Evolutionary conservation across 352 stramenopile species (phyloP).

Genomic region (Phytophthora sp.): DNA sequence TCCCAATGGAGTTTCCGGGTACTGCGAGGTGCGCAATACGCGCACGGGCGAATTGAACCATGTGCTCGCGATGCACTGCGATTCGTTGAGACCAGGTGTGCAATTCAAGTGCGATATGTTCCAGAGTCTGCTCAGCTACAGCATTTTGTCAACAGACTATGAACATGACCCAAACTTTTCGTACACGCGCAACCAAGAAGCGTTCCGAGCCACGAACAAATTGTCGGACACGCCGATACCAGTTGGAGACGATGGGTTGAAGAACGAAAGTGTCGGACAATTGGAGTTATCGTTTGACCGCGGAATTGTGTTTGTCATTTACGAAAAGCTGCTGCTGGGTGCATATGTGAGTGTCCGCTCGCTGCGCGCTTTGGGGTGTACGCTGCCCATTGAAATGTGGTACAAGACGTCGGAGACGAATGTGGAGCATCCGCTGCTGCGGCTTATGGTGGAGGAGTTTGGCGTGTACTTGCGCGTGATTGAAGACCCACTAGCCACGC

Average conservation of each 20-base stretch:
- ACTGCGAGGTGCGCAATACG: conserved; percentile 61
- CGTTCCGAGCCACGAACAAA: conserved; percentile 35
- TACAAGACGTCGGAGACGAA: conserved; percentile 50
- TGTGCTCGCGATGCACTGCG: conserved; percentile 71
- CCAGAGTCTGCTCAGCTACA: conserved; percentile 61
- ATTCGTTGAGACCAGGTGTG: conserved; percentile 54
- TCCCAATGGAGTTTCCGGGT: conserved; percentile 52
- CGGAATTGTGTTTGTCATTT: conserved; percentile 69
- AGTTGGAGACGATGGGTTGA: conserved; percentile 31
- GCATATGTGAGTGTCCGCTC: conserved; percentile 65
- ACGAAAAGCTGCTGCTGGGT: conserved; percentile 61
- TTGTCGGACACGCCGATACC: conserved; percentile 37
- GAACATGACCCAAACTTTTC: conserved; percentile 54
- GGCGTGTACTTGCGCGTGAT: conserved; percentile 56
- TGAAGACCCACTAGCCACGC: conserved; percentile 43
- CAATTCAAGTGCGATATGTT: conserved; percentile 66
- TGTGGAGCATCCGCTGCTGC: conserved; percentile 45
- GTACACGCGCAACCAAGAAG: conserved; percentile 33
- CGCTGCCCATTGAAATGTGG: conserved; percentile 66
- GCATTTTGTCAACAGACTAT: conserved; percentile 57
- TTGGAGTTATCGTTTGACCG: conserved; percentile 43
- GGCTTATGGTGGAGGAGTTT: conserved; percentile 44
- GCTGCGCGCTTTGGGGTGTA: conserved; percentile 51
- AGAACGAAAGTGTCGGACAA: conserved; percentile 36
- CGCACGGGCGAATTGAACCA: conserved; percentile 41